Evolutionary conservation across 129 eudicot genomes (phyloP).

Genomic region (Artemisia argyi): DNA sequence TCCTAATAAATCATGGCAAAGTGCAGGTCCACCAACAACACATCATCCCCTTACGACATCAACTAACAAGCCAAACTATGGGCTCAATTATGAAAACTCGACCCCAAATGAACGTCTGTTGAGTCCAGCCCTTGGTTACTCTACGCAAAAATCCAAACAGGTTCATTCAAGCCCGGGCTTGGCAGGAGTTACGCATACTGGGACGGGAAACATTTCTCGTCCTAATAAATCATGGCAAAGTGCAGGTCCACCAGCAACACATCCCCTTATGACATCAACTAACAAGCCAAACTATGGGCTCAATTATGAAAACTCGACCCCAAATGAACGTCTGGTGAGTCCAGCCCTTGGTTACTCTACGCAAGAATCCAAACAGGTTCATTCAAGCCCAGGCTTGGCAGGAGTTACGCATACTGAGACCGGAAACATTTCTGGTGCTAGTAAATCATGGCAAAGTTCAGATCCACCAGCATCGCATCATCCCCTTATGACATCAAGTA

Average conservation of each 20-base stretch:
- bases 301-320: neutral
- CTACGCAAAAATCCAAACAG: neutral
- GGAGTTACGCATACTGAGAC: neutral
- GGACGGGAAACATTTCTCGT: neutral
- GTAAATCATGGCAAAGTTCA: too few species aligned
- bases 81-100: neutral
- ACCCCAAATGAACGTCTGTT: neutral
- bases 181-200: neutral
- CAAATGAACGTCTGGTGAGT: neutral
- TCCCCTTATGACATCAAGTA: neutral
- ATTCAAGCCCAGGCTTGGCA: neutral
- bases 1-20: conserved; percentile 5
- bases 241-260: neutral
- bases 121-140: neutral
- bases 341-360: neutral
- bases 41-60: conserved; percentile 18
- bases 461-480: neutral
- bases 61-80: neutral
- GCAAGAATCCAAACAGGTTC: neutral
- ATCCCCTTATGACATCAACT: too few species aligned
- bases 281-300: neutral
- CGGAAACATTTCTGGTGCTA: neutral
- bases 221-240: too few species aligned
- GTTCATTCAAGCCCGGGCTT: conserved; percentile 1
- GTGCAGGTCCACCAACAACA: conserved; percentile 12